Evolutionary conservation across 2,329 filamentous ascomycete genomes (phyloP), one percentile per base, ranked within the genome.

Genomic region (Coniochaeta hoffmannii): DNA sequence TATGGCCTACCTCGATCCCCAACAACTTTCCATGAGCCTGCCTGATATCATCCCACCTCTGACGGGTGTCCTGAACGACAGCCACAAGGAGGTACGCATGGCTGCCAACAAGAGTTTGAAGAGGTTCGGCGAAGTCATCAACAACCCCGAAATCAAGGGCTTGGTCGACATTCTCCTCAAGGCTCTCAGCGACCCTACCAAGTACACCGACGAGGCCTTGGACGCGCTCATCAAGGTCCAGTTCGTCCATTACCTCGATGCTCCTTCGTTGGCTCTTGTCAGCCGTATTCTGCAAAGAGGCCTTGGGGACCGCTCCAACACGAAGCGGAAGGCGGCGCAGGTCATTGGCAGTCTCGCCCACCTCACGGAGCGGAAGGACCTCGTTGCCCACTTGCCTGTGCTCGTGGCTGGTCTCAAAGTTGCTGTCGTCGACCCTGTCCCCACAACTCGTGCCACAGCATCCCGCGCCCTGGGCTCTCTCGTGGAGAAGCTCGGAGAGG

Each of bases 281-380:
- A 95, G 94, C 50, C 90, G 94, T 60, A 97, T 99, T 63, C 78
- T 99, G 34, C 92, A 99, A 72, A 89, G 95, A 68, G 94, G 94
- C 57, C 76, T 99, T 38, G 85, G 85, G 55, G 94, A 97, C 68
- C 82, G 95, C 51, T 99, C 95, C 56, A 89, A 88, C 60, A 99
- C 94, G 10, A 99, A 99, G 74, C 85, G 92, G 63, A 99, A 99
- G 73, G 89, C 95, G 54, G 87, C 94, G 1, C 94, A 99, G 68
- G 96, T 99, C 62, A 99, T 99, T 71, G 94, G 94, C 65, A 97
- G 92, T 76, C 78, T 99, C 67, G 94, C 94, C 32, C 95, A 99
- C 76, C 82, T 99, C 60, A 97, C 94, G 1, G 94, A 99, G 68
- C 88, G 94, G 65, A 96, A 94, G 71, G 95, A 99, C 64, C 85